These are phyloP conservation scores for Orbilia javanica DNA, from an alignment of 2,329 filamentous ascomycete species.

Conservation along the genomic window DNA sequence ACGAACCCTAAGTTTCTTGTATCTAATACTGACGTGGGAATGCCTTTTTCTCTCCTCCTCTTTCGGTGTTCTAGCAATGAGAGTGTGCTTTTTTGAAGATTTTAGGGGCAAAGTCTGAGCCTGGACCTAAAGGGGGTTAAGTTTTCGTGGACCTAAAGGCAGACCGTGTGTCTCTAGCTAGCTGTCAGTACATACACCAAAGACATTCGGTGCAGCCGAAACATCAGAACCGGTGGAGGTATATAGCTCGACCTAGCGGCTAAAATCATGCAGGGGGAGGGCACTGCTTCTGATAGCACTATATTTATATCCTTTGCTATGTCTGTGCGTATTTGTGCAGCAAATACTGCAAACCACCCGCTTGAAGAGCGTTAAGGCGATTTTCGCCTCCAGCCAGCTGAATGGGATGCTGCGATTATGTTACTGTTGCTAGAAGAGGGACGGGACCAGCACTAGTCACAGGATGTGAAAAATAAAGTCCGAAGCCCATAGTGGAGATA, in stretches of 20 bases:
- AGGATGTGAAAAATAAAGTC: slow-evolving; percentile 10
- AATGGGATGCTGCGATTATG: background rate
- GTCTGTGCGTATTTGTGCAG: background rate
- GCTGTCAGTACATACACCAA: too few species aligned
- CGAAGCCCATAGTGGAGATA: slow-evolving; percentile 27
- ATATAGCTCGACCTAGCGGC: slow-evolving; percentile 17
- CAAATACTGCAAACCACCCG: slow-evolving; percentile 26
- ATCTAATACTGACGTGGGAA: too few species aligned
- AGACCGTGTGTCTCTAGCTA: too few species aligned
- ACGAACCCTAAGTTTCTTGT: too few species aligned
- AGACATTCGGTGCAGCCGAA: slow-evolving; percentile 22
- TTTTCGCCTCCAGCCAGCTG: background rate
- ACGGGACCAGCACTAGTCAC: slow-evolving; percentile 2
- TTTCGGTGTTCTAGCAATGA: too few species aligned
- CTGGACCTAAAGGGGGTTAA: too few species aligned
- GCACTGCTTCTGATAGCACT: background rate
- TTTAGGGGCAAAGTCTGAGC: too few species aligned
- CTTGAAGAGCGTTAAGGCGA: too few species aligned
- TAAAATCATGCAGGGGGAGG: slow-evolving; percentile 37
- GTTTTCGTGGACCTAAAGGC: too few species aligned
- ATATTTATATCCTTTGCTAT: background rate
- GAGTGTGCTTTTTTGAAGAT: too few species aligned
- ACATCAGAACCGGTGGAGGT: slow-evolving; percentile 17
- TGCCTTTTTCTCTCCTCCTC: too few species aligned
- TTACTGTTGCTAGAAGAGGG: slow-evolving; percentile 6